phyloP scores from a whole-genome alignment of 2,329 filamentous ascomycete genomes.

The Pseudonectria foliicola region DNA sequence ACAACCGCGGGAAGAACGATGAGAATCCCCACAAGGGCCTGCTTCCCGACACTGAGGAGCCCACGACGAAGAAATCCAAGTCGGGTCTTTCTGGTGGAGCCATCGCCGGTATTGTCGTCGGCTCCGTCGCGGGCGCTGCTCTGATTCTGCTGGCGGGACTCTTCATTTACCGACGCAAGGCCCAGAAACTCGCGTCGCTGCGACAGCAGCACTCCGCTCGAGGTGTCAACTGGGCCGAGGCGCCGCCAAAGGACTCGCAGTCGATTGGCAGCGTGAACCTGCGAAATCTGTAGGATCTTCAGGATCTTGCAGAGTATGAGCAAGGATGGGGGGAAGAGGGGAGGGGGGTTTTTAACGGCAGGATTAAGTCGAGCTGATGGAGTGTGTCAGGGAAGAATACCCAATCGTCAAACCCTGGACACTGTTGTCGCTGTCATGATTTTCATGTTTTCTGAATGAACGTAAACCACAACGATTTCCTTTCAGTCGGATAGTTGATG shows the following conservation, averaged over 20 bases:
- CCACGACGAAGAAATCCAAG: conserved; percentile 18
- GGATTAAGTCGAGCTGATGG: too few species aligned
- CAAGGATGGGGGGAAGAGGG: too few species aligned
- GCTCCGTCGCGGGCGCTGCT: conserved; percentile 55
- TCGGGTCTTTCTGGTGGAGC: conserved; percentile 54
- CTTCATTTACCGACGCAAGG: conserved; percentile 39
- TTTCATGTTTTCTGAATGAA: too few species aligned
- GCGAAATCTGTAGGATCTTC: conserved; percentile 10
- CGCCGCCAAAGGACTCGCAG: conserved; percentile 11
- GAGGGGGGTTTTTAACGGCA: too few species aligned
- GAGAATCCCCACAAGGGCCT: conserved; percentile 8
- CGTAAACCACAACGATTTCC: too few species aligned
- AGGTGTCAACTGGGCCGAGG: conserved; percentile 17
- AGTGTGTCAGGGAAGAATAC: too few species aligned
- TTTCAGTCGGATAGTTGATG: too few species aligned
- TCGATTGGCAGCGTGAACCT: conserved; percentile 13
- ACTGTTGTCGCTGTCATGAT: too few species aligned
- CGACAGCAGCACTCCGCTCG: conserved; percentile 20
- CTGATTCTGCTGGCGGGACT: conserved; percentile 55
- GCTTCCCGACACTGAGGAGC: conserved; percentile 11
- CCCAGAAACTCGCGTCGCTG: conserved; percentile 14
- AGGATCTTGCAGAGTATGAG: too few species aligned
- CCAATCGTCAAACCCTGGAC: too few species aligned
- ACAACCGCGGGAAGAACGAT: conserved; percentile 7
- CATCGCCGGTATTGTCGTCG: conserved; percentile 70